Conservation (phyloP, 2,329 filamentous ascomycete species). For the Ceratocystis papillata region DNA sequence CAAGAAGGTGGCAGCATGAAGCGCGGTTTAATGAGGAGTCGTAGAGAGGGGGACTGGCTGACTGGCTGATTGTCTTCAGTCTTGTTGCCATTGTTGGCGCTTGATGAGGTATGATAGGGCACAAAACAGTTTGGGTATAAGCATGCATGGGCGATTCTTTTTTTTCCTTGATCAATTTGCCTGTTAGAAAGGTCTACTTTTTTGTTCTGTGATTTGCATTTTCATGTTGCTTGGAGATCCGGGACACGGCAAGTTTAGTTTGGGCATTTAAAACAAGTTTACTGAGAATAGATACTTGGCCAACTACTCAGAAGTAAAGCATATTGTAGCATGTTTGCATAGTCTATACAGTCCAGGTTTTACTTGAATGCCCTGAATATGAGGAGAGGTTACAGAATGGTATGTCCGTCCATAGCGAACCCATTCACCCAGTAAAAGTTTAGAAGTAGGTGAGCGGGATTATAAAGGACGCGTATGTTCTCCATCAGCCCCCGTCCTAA, state of each 20-base stretch:
- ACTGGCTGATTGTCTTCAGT: not conserved
- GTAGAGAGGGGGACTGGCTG: too few species aligned
- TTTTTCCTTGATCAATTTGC: slow-evolving; percentile 15
- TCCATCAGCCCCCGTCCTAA: slow-evolving; percentile 39
- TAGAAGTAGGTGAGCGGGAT: slow-evolving; percentile 40
- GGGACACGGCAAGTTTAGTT: slow-evolving; percentile 21
- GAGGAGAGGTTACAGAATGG: not conserved
- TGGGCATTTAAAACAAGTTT: slow-evolving; percentile 24
- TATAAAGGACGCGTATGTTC: slow-evolving; percentile 48
- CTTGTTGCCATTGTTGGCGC: not conserved
- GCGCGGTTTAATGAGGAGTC: not conserved
- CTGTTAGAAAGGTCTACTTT: slow-evolving; percentile 22
- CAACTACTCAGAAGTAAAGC: not conserved
- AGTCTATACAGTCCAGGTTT: not conserved
- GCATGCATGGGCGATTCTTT: slow-evolving; percentile 22
- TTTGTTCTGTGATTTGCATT: slow-evolving; percentile 22
- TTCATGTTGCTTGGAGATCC: slow-evolving; percentile 23
- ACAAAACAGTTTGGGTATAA: slow-evolving; percentile 17
- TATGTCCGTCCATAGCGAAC: slow-evolving; percentile 55
- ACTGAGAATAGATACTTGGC: slow-evolving; percentile 12
- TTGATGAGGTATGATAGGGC: slow-evolving; percentile 16
- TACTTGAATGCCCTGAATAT: not conserved
- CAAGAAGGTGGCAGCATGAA: slow-evolving; percentile 21
- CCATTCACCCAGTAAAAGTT: slow-evolving; percentile 37
- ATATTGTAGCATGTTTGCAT: not conserved